phyloP scores from a whole-genome alignment of 2,329 filamentous ascomycete genomes.

The Fusarium denticulatum region DNA sequence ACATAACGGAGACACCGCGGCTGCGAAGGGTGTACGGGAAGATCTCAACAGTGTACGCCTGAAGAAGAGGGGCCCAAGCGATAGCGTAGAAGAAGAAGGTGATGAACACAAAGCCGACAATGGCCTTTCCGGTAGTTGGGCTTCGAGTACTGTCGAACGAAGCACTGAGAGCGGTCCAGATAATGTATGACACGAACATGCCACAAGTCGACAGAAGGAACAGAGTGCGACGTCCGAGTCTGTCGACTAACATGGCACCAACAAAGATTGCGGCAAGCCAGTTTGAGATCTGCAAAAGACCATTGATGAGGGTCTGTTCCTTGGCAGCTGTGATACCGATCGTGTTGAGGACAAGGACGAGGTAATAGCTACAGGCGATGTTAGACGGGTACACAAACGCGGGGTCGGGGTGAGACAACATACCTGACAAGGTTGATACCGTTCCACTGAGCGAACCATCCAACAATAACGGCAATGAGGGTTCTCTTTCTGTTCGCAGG shows the following conservation, averaged over 20 bases:
- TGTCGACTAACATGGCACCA: constrained; percentile 52
- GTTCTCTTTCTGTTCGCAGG: constrained; percentile 44
- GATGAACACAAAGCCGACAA: constrained; percentile 53
- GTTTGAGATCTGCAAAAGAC: constrained; percentile 49
- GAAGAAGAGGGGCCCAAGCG: constrained; percentile 48
- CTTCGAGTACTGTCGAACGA: constrained; percentile 31
- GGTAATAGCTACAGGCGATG: constrained; percentile 44
- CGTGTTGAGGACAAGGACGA: constrained; percentile 51
- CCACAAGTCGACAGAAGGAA: constrained; percentile 50
- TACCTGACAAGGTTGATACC: constrained; percentile 34
- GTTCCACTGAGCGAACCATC: constrained; percentile 38
- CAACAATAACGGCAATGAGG: constrained; percentile 34
- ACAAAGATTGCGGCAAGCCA: constrained; percentile 51
- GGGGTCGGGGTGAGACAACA: background rate
- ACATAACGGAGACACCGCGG: constrained; percentile 33
- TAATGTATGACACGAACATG: constrained; percentile 50
- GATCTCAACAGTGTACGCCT: constrained; percentile 45
- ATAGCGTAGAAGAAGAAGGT: constrained; percentile 52
- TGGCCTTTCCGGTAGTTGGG: constrained; percentile 38
- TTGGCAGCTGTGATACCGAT: constrained; percentile 52
- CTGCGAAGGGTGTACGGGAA: constrained; percentile 37
- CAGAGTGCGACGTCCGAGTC: constrained; percentile 53
- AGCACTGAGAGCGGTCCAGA: constrained; percentile 45
- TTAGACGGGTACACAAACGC: background rate
- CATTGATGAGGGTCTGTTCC: constrained; percentile 46